Conservation (phyloP, 2,329 filamentous ascomycete species). For the Alternaria arbusti region DNA sequence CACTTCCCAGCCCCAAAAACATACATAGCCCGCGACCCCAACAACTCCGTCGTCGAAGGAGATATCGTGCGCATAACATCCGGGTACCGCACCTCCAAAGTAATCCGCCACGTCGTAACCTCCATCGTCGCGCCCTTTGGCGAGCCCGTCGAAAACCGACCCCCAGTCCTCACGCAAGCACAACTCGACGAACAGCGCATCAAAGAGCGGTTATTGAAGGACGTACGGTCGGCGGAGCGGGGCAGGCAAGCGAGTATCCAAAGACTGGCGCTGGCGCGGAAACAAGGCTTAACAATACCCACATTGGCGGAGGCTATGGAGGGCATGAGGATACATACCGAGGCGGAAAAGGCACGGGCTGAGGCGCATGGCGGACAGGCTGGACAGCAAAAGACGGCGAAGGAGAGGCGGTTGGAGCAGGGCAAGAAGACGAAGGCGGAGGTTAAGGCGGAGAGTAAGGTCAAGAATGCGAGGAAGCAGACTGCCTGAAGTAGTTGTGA, state of each 20-base stretch:
- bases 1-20: constrained; percentile 69
- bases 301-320: constrained; percentile 40
- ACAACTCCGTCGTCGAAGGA: constrained; percentile 73
- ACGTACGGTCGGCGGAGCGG: constrained; percentile 56
- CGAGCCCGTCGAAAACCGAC: constrained; percentile 66
- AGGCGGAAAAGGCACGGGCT: constrained; percentile 23
- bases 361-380: constrained; percentile 34
- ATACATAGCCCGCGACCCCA: constrained; percentile 80
- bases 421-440: constrained; percentile 35
- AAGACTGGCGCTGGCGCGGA: constrained; percentile 36
- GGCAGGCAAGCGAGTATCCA: constrained; percentile 37
- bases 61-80: constrained; percentile 76
- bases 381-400: constrained; percentile 34
- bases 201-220: constrained; percentile 63
- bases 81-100: constrained; percentile 68
- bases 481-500: constrained; percentile 2
- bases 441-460: constrained; percentile 29
- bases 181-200: constrained; percentile 65
- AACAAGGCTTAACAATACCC: constrained; percentile 36
- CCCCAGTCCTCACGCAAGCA: constrained; percentile 68
- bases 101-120: constrained; percentile 76
- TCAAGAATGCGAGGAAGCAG: constrained; percentile 32
- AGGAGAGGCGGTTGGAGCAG: constrained; percentile 32
- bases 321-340: constrained; percentile 32
- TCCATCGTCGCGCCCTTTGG: constrained; percentile 76